A percentile compares a stretch with the other conserved stretches of the same genome.
Conservation (phyloP, 164 flowering plant genomes). For the Houttuynia cordata region DNA sequence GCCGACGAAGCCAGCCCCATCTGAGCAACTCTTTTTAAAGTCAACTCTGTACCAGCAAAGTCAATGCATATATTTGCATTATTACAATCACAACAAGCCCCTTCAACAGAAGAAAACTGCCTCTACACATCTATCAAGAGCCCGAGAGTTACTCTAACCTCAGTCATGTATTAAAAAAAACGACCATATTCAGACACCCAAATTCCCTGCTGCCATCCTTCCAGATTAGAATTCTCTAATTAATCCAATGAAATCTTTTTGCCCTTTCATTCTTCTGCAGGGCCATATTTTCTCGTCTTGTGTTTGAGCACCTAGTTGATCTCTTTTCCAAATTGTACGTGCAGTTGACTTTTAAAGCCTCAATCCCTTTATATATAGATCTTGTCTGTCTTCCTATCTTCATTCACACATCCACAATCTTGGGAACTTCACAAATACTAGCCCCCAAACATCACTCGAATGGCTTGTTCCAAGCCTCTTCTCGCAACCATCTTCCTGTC, state of each 20-base stretch:
- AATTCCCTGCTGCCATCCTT: not conserved
- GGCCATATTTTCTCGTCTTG: not conserved
- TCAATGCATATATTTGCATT: no score
- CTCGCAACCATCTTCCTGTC: not conserved
- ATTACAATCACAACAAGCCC: no score
- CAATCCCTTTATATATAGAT: not conserved
- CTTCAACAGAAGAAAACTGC: not conserved
- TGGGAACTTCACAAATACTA: not conserved
- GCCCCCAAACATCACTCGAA: not conserved
- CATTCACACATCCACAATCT: not conserved
- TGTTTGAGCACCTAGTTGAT: no score
- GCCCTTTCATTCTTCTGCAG: not conserved
- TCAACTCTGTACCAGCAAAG: no score
- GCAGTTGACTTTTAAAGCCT: not conserved
- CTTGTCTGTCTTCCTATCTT: not conserved
- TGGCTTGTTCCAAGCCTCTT: not conserved
- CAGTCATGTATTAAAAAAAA: no score
- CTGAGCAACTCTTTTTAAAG: no score
- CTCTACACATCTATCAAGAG: not conserved
- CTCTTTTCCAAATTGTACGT: not conserved
- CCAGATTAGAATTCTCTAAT: not conserved
- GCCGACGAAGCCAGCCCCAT: no score
- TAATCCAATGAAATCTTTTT: not conserved
- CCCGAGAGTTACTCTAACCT: not conserved
- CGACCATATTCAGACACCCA: not conserved